phyloP scores from a whole-genome alignment of 176 grass and related monocot species.

The Puya raimondii region DNA sequence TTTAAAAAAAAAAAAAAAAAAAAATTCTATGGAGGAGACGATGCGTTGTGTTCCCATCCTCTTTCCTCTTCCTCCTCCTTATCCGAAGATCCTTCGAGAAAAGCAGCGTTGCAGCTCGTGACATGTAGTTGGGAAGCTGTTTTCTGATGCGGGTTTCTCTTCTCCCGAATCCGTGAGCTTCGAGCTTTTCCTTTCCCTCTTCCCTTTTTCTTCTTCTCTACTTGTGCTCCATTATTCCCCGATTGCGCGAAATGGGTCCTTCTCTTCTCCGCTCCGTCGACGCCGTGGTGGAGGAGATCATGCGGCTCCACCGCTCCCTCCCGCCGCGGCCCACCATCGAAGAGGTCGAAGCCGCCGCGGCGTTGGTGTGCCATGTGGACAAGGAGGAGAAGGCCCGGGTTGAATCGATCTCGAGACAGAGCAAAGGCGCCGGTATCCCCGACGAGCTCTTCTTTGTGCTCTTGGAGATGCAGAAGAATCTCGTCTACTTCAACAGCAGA shows the following conservation, averaged over 20 bases:
- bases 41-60: conserved; percentile 12
- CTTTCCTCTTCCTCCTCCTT: conserved; percentile 24
- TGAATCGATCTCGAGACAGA: conserved; percentile 49
- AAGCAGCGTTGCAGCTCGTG: conserved; percentile 50
- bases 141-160: conserved; percentile 16
- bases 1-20: no score
- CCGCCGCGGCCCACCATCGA: conserved; percentile 58
- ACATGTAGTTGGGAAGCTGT: conserved; percentile 47
- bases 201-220: background rate
- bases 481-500: conserved; percentile 53
- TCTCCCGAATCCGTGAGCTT: conserved; percentile 14
- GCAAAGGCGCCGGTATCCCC: conserved; percentile 43
- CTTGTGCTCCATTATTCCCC: conserved; percentile 5
- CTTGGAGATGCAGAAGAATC: conserved; percentile 87
- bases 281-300: conserved; percentile 69
- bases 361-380: conserved; percentile 61
- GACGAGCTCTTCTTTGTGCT: conserved; percentile 88
- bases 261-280: conserved; percentile 57
- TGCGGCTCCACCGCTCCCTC: conserved; percentile 67
- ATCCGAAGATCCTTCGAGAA: conserved; percentile 38
- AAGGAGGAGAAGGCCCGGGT: conserved; percentile 61
- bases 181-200: background rate
- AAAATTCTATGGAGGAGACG: conserved; percentile 24
- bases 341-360: conserved; percentile 72
- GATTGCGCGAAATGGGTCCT: conserved; percentile 28